Evolutionary conservation across 257 asterid genomes (phyloP), one percentile per base, ranked within the genome.

Genomic region (Fraxinus cuspidata): DNA sequence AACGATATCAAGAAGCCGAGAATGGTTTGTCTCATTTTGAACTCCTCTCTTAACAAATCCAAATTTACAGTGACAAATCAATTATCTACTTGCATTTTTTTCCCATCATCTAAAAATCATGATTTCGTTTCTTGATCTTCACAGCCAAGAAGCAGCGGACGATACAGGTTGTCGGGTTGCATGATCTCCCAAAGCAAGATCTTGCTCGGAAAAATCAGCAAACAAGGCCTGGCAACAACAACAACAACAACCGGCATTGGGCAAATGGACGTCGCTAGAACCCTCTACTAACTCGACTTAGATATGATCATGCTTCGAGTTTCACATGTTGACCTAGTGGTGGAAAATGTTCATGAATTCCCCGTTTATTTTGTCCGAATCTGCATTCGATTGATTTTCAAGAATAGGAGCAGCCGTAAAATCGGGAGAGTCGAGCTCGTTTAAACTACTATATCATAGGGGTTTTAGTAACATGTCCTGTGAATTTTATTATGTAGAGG

Each of bases 1-100:
- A 91, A 70, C 90, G 92, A 31, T 90, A 89, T 77, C 91, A 84
- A 77, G 96, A 90, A 86, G 92, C 83, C 35, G 87, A 88, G 47
- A 91, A 91, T 2, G 96, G 96, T 89, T 75, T 35, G 5, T 42
- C 16, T n/a, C 71, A 47, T 27, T 71, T 44, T 34, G 7, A 69
- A 65, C 56, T 47, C 71, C n/a, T 31, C 25, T 79, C 56, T 25
- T 58, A 15, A n/a, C 28, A n/a, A 8, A 7, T 19, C 27, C 27
- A 21, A 56, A 53, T 53, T 53, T 5, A 21, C n/a, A 56, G 12
- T 2, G 27, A n/a, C 65, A 56, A 56, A 19, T 56, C 65, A 56
- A n/a, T 58, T 63, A 63, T 63, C 7, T 10, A 6, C n/a, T 18
- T 53, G 64, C 27, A 53, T n/a, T 4, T 53, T 53, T 53, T 19